These are phyloP conservation scores for Oryza punctata DNA, from an alignment of 176 grass and related monocot genomes.

Conservation along the genomic window DNA sequence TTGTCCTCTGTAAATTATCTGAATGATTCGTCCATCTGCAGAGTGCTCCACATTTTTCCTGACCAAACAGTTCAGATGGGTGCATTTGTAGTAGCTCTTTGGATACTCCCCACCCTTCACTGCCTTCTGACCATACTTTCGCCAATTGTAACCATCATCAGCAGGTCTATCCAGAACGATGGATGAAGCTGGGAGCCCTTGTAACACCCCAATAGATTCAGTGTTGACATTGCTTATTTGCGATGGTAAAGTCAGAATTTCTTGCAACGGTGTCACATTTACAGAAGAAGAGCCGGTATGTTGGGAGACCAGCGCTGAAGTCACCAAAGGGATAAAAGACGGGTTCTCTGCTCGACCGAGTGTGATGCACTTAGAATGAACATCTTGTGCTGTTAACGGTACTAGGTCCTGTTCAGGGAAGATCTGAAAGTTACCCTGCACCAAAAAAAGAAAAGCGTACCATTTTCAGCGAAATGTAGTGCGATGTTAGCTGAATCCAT, in stretches of 20 bases:
- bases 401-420: constrained; percentile 61
- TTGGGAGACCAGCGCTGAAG: background rate
- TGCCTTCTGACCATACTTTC: constrained; percentile 25
- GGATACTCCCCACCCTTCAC: constrained; percentile 23
- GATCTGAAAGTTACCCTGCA: constrained; percentile 66
- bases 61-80: constrained; percentile 10
- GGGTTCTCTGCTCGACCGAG: constrained; percentile 10
- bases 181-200: constrained; percentile 27
- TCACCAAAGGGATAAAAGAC: constrained; percentile 21
- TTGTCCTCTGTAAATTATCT: constrained; percentile 33
- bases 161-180: constrained; percentile 38
- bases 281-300: background rate
- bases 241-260: constrained; percentile 14
- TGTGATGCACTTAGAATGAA: constrained; percentile 32
- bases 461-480: background rate
- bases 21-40: constrained; percentile 38
- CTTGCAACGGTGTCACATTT: constrained; percentile 1
- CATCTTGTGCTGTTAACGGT: constrained; percentile 61
- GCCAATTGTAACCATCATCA: constrained; percentile 40
- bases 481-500: background rate
- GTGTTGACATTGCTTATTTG: constrained; percentile 15
- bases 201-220: constrained; percentile 26
- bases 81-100: constrained; percentile 36
- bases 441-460: background rate
- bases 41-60: constrained; percentile 39